Percentiles rank a stretch among this genome's conserved stretches.
phyloP scores from a whole-genome alignment of 768 basidiomycete species.

The Gymnopilus dilepis region DNA sequence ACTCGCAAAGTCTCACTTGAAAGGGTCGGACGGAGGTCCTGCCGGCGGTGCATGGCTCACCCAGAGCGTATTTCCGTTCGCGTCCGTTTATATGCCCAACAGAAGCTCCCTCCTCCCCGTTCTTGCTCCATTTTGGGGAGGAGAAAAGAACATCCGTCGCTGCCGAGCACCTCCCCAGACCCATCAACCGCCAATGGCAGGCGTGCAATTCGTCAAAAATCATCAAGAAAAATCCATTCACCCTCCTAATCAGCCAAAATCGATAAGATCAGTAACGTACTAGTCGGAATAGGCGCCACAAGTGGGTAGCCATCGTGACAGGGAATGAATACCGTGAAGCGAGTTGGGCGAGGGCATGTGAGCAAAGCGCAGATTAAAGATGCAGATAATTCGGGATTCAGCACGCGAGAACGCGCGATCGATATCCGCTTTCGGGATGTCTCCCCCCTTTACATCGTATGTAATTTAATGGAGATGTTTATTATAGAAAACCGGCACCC shows the following conservation, averaged over 20 bases:
- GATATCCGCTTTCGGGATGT: slow-evolving; percentile 23
- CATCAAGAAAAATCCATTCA: not conserved
- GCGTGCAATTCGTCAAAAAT: not conserved
- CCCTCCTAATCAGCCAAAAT: not conserved
- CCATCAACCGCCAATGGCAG: not conserved
- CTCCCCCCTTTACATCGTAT: slow-evolving; percentile 19
- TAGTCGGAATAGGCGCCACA: not conserved
- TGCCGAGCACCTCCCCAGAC: slow-evolving; percentile 11
- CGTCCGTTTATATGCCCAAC: slow-evolving; percentile 29
- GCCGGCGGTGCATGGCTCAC: not conserved
- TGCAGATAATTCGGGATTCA: no score
- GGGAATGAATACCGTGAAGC: not conserved
- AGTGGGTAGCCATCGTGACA: not conserved
- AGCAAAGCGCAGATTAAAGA: slow-evolving; percentile 28
- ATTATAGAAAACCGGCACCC: slow-evolving; percentile 23
- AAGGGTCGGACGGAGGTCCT: not conserved
- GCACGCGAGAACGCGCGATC: slow-evolving; percentile 25
- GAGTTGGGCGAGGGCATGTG: slow-evolving; percentile 18
- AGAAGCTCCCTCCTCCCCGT: not conserved
- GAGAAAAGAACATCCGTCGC: slow-evolving; percentile 24
- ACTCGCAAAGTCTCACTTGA: not conserved
- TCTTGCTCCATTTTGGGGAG: slow-evolving; percentile 6
- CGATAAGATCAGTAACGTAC: slow-evolving; percentile 9
- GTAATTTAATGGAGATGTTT: slow-evolving; percentile 18
- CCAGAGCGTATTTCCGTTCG: slow-evolving; percentile 30